Evolutionary conservation across 1,139 yeast species (phyloP).

Genomic region (Arxiozyma bovina): DNA sequence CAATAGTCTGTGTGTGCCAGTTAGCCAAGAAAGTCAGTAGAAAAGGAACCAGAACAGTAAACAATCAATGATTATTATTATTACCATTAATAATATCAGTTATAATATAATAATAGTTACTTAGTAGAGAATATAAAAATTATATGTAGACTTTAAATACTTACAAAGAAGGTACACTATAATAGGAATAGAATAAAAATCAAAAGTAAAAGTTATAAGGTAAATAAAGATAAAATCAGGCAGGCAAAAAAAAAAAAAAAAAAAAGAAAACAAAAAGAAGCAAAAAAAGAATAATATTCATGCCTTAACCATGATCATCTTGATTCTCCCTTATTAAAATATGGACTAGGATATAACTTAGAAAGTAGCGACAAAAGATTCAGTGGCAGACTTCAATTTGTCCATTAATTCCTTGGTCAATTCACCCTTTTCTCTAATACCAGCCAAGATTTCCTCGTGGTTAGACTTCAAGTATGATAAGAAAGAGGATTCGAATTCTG

Average conservation of each 20-base stretch:
- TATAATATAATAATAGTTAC: too few species aligned
- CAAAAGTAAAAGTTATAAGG: not conserved
- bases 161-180: not conserved
- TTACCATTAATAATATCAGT: too few species aligned
- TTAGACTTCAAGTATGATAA: conserved; percentile 83
- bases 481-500: conserved; percentile 89
- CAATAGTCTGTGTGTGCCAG: too few species aligned
- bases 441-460: conserved; percentile 72
- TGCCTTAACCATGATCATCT: too few species aligned
- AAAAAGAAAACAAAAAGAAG: not conserved
- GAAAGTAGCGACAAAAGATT: conserved; percentile 85
- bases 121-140: not conserved
- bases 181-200: not conserved
- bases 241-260: not conserved
- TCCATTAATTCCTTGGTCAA: conserved; percentile 81
- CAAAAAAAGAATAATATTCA: too few species aligned
- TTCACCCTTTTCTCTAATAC: conserved; percentile 85
- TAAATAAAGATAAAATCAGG: not conserved
- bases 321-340: too few species aligned
- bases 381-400: conserved; percentile 83
- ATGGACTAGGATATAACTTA: conserved; percentile 26
- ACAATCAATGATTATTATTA: not conserved
- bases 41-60: too few species aligned
- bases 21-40: too few species aligned
- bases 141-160: not conserved